Evolutionary conservation across 768 basidiomycete species (phyloP).

Genomic region (Trametes punicea): DNA sequence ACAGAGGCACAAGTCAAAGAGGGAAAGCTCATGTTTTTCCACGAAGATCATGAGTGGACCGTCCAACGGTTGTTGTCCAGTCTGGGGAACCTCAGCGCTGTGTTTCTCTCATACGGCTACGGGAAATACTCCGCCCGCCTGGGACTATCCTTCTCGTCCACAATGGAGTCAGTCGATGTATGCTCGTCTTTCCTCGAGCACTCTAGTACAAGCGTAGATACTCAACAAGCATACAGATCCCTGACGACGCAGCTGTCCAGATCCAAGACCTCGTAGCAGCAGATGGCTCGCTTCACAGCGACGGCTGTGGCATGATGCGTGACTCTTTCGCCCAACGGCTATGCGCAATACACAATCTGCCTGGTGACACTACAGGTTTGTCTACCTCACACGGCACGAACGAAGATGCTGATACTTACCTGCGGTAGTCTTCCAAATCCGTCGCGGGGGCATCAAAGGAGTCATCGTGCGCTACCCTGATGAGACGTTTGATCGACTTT

Average conservation of each 20-base stretch:
- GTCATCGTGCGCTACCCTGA: slow-evolving; percentile 22
- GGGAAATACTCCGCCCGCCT: slow-evolving; percentile 22
- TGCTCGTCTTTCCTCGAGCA: neutral
- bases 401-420: neutral
- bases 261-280: slow-evolving; percentile 12
- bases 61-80: slow-evolving; percentile 9
- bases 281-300: slow-evolving; percentile 19
- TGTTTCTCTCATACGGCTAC: slow-evolving; percentile 16
- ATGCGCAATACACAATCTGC: slow-evolving; percentile 7
- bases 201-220: neutral
- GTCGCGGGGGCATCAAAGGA: slow-evolving; percentile 21
- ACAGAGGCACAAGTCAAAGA: slow-evolving; percentile 20
- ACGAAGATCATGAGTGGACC: slow-evolving; percentile 20
- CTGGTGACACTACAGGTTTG: slow-evolving; percentile 6
- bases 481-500: slow-evolving; percentile 6
- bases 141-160: slow-evolving; percentile 22
- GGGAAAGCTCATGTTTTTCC: slow-evolving; percentile 21
- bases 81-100: slow-evolving; percentile 15
- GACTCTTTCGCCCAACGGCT: slow-evolving; percentile 16
- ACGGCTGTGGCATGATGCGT: slow-evolving; percentile 22
- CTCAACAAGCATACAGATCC: too few relatives aligned
- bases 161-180: slow-evolving; percentile 19
- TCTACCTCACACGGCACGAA: too few relatives aligned
- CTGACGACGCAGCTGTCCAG: neutral
- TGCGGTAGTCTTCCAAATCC: slow-evolving; percentile 23